phyloP scores from a whole-genome alignment of 2,329 filamentous ascomycete genomes.

The Paecilomyces sp. region DNA sequence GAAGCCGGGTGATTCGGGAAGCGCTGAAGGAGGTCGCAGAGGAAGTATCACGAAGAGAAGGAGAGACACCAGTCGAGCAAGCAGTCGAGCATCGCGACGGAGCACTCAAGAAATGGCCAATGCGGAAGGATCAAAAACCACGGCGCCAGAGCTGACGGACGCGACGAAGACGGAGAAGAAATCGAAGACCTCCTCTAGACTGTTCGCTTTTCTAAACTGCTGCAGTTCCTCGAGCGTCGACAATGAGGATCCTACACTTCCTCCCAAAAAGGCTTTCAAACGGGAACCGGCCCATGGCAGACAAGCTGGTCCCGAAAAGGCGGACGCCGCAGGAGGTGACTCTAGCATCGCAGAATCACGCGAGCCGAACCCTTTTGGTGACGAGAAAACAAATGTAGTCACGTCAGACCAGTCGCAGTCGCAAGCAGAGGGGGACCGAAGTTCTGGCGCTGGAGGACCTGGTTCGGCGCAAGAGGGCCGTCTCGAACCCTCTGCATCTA shows the following conservation, averaged over 20 bases:
- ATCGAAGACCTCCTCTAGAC: constrained; percentile 30
- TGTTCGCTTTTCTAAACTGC: constrained; percentile 43
- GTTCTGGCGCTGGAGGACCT: constrained; percentile 26
- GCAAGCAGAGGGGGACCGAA: constrained; percentile 18
- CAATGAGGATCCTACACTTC: constrained; percentile 34
- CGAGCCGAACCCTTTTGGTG: constrained; percentile 24
- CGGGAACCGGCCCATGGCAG: constrained; percentile 28
- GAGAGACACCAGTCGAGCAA: constrained; percentile 62
- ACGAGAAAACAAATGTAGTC: constrained; percentile 32
- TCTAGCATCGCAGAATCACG: constrained; percentile 34
- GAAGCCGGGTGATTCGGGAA: constrained; percentile 40
- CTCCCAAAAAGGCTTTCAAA: constrained; percentile 40
- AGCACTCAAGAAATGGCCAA: constrained; percentile 25
- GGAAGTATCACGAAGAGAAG: constrained; percentile 57
- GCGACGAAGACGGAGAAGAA: constrained; percentile 32
- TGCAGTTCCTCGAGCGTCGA: constrained; percentile 42
- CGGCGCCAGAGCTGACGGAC: constrained; percentile 23
- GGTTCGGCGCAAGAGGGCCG: constrained; percentile 23
- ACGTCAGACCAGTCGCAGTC: constrained; percentile 19
- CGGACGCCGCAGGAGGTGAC: constrained; percentile 29
- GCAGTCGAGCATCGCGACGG: constrained; percentile 40
- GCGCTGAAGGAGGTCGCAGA: constrained; percentile 58
- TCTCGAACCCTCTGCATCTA: constrained; percentile 9
- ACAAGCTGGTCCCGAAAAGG: constrained; percentile 32
- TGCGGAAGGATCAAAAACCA: constrained; percentile 23